A percentile compares a stretch with the other conserved stretches of the same genome.
Conservation (phyloP, 108 stramenopile genomes). For the Nitzschia sp. region DNA sequence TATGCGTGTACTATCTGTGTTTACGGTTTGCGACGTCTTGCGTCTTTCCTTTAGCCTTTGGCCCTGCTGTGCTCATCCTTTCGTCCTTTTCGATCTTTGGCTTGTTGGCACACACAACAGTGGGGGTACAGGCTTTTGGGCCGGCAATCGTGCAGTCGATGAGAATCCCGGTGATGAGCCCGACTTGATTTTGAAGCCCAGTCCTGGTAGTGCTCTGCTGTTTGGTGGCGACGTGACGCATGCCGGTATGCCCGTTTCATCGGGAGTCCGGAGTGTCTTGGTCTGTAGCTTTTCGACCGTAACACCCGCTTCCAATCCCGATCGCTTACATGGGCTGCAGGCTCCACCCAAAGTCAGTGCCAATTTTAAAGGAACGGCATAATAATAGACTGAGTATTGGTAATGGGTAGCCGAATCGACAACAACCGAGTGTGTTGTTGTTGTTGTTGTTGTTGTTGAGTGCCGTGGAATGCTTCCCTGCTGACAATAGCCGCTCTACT, state of each 20-base stretch:
- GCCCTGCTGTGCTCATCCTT: background rate
- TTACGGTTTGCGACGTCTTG: no score
- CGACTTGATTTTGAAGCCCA: constrained; percentile 23
- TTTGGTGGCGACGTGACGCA: constrained; percentile 51
- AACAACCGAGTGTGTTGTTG: no score
- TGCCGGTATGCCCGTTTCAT: constrained; percentile 27
- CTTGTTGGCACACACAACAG: background rate
- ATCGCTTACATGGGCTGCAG: constrained; percentile 28
- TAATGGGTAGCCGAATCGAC: no score
- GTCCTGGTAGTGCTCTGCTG: constrained; percentile 32
- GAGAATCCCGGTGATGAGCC: constrained; percentile 19
- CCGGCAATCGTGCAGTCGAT: constrained; percentile 31
- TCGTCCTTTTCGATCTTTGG: background rate
- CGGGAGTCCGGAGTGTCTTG: constrained; percentile 27
- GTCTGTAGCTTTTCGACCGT: constrained; percentile 32
- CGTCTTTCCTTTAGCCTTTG: background rate
- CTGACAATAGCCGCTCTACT: no score
- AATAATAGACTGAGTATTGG: no score
- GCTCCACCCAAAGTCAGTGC: constrained; percentile 17
- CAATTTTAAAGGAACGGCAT: constrained; percentile 18
- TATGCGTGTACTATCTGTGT: no score
- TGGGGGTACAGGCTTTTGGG: constrained; percentile 37
- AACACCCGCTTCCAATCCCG: constrained; percentile 21
- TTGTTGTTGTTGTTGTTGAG: no score
- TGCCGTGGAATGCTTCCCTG: no score